Percentiles rank a stretch among this genome's conserved stretches.
Evolutionary conservation across 31 red algal species (phyloP).

Genomic region (Porphyra umbilicalis): DNA sequence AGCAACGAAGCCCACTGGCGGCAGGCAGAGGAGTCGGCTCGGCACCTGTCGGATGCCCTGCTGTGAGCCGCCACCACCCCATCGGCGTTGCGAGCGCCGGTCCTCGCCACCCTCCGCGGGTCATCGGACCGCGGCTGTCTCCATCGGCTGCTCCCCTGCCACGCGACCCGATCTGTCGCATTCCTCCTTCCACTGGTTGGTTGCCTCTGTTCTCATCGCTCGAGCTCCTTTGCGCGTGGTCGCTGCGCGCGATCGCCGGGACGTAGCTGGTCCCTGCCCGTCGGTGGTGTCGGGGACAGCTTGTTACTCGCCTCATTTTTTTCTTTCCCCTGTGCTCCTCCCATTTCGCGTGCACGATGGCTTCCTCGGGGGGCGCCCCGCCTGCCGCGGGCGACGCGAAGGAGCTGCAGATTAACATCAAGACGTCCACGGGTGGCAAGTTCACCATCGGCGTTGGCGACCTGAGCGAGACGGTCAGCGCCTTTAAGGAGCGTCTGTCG

Average conservation of each 20-base stretch:
- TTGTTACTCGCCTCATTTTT: background rate
- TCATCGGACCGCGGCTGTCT: too few species aligned
- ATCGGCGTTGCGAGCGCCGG: background rate
- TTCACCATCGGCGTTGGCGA: conserved; percentile 68
- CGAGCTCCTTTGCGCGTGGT: background rate
- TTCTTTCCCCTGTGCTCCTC: background rate
- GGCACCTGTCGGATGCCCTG: too few species aligned
- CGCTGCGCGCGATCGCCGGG: background rate
- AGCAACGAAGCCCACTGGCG: background rate
- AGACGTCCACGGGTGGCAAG: conserved; percentile 78
- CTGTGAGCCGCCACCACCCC: background rate
- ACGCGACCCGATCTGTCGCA: too few species aligned
- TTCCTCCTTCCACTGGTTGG: too few species aligned
- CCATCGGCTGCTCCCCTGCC: background rate
- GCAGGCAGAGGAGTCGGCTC: background rate
- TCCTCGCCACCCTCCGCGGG: too few species aligned
- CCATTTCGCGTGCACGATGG: background rate
- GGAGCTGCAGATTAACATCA: conserved; percentile 34
- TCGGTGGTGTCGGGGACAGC: background rate
- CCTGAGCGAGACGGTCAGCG: conserved; percentile 68
- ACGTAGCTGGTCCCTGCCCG: background rate
- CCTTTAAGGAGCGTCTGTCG: conserved; percentile 70
- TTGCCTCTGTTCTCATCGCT: background rate
- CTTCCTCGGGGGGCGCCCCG: background rate
- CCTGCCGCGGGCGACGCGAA: background rate